phyloP scores from a whole-genome alignment of 2,329 filamentous ascomycete genomes.

The Xylaria sp. region DNA sequence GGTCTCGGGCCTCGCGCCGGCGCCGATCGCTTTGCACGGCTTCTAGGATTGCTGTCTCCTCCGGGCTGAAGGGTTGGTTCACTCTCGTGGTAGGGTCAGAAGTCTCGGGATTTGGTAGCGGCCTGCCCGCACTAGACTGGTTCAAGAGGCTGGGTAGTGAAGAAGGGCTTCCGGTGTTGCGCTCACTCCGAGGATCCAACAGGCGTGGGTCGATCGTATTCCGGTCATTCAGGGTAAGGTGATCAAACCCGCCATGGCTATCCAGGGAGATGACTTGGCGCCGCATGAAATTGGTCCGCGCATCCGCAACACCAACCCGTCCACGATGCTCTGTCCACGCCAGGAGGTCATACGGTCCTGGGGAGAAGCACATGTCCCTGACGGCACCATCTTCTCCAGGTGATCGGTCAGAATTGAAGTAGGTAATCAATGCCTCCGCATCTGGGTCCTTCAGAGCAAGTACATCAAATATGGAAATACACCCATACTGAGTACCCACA shows the following conservation, averaged over 20 bases:
- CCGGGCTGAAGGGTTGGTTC: constrained; percentile 54
- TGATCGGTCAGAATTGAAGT: constrained; percentile 77
- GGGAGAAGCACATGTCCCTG: constrained; percentile 89
- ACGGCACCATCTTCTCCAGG: constrained; percentile 75
- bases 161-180: constrained; percentile 37
- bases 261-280: constrained; percentile 71
- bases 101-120: constrained; percentile 35
- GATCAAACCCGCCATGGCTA: constrained; percentile 58
- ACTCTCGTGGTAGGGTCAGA: constrained; percentile 46
- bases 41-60: constrained; percentile 60
- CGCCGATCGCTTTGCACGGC: constrained; percentile 58
- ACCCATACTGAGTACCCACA: constrained; percentile 78
- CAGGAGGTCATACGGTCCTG: constrained; percentile 84
- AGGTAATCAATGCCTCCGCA: constrained; percentile 67
- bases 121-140: constrained; percentile 27
- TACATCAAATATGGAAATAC: constrained; percentile 74
- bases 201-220: constrained; percentile 57
- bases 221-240: constrained; percentile 59
- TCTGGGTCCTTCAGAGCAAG: constrained; percentile 47
- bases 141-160: constrained; percentile 42
- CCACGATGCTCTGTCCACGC: constrained; percentile 93
- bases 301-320: constrained; percentile 72
- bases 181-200: constrained; percentile 50
- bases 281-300: constrained; percentile 66
- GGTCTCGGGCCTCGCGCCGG: constrained; percentile 48